A percentile compares a stretch with the other conserved stretches of the same genome.
These are phyloP conservation scores for Colletotrichum simmondsii DNA, from an alignment of 2,329 filamentous ascomycete genomes.

Conservation along the genomic window DNA sequence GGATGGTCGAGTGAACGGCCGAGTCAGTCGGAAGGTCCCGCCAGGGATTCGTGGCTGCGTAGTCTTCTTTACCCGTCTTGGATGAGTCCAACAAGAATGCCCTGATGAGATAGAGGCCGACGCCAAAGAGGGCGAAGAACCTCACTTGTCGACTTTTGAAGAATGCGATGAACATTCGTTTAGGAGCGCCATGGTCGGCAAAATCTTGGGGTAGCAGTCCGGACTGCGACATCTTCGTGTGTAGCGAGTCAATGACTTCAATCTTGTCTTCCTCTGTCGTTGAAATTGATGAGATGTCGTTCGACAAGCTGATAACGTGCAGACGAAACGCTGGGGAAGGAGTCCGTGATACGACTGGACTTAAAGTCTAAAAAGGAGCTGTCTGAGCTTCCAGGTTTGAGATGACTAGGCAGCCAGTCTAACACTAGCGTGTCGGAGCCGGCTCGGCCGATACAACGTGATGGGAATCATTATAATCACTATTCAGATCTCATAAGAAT, in stretches of 20 bases:
- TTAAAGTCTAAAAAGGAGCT: conserved; percentile 3
- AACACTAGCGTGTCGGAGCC: neutral
- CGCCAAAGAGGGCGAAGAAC: neutral
- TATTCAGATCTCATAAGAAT: neutral
- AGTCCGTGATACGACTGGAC: neutral
- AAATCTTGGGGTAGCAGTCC: neutral
- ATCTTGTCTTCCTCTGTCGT: neutral
- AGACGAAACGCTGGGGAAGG: neutral
- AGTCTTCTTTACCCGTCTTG: neutral
- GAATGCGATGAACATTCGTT: neutral
- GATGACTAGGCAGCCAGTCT: conserved; percentile 7
- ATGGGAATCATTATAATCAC: neutral
- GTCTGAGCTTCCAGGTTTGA: conserved; percentile 25
- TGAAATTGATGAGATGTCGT: neutral
- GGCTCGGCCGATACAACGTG: conserved; percentile 17
- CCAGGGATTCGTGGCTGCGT: conserved; percentile 29
- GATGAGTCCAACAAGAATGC: conserved; percentile 4
- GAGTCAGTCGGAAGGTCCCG: conserved; percentile 26
- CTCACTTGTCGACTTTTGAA: neutral
- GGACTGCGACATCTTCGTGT: conserved; percentile 11
- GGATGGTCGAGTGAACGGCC: conserved; percentile 16
- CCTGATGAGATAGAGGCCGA: conserved; percentile 6
- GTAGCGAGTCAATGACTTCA: neutral
- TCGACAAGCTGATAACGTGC: neutral
- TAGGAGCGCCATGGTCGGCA: neutral